Percentiles rank a stretch among this genome's conserved stretches.
Conservation (phyloP, 805 yeast genomes). For the Pichia heedii region DNA sequence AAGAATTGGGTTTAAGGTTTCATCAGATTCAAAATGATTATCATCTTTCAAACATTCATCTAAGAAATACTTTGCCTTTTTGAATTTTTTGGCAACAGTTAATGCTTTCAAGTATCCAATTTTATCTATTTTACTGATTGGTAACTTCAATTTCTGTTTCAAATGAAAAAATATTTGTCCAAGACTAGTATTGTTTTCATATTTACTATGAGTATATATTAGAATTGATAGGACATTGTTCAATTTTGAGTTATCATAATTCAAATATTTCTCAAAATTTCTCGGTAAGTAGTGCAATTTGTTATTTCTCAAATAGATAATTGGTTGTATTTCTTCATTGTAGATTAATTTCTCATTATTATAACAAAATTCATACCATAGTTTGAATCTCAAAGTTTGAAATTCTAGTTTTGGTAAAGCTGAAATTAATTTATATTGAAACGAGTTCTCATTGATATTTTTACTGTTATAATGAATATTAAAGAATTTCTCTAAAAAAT, state of each 20-base stretch:
- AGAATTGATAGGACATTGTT: conserved; percentile 14
- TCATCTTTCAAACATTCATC: conserved; percentile 4
- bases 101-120: conserved; percentile 15
- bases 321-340: conserved; percentile 4
- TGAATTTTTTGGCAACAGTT: conserved; percentile 7
- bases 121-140: conserved; percentile 12
- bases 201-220: conserved; percentile 16
- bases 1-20: conserved; percentile 15
- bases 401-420: conserved; percentile 1
- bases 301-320: conserved; percentile 5
- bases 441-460: conserved; percentile 1
- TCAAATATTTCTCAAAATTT: conserved; percentile 6
- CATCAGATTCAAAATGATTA: conserved; percentile 9
- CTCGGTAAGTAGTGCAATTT: conserved; percentile 10
- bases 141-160: conserved; percentile 9
- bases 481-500: conserved; percentile 3
- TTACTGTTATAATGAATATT: conserved; percentile 3
- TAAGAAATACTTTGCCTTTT: conserved; percentile 10
- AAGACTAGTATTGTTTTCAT: conserved; percentile 15
- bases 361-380: conserved; percentile 11
- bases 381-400: conserved; percentile 4
- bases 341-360: conserved; percentile 2
- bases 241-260: conserved; percentile 1
- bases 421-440: conserved; percentile 6
- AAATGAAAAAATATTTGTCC: conserved; percentile 7